Conservation (phyloP, 2,329 filamentous ascomycete genomes). For the Penicillium sp. region DNA sequence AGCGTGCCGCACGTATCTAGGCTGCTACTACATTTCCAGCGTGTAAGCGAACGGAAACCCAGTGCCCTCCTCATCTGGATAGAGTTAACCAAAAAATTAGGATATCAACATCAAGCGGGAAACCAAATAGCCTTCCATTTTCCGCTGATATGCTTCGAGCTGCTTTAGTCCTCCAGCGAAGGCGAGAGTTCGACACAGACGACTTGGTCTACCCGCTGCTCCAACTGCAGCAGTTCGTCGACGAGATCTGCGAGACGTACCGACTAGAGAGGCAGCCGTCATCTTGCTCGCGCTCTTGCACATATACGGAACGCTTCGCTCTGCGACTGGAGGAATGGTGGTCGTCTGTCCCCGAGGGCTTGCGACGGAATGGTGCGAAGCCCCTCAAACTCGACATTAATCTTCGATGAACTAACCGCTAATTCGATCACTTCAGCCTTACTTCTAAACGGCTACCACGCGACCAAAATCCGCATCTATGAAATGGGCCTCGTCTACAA, state of each 20-base stretch:
- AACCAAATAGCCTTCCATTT: not conserved
- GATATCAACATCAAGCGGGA: not conserved
- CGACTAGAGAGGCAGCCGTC: not conserved
- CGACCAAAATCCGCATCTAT: not conserved
- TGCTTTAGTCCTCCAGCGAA: not conserved
- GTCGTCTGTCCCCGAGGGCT: not conserved
- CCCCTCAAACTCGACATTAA: too few relatives aligned
- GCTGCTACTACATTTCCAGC: constrained; percentile 12
- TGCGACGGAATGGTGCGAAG: not conserved
- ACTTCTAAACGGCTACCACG: not conserved
- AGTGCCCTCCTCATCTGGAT: not conserved
- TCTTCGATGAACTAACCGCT: not conserved
- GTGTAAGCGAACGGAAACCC: not conserved
- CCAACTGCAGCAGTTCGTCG: constrained; percentile 2
- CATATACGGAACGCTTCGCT: not conserved
- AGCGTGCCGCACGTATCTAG: constrained; percentile 1
- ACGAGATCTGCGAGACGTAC: constrained; percentile 1
- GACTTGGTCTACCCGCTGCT: constrained; percentile 4
- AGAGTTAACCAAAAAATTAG: not conserved
- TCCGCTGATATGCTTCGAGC: not conserved
- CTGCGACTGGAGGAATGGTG: constrained; percentile 1
- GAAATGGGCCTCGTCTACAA: constrained; percentile 9
- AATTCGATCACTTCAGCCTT: not conserved
- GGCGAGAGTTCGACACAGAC: constrained; percentile 1
- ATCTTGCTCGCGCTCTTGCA: not conserved